These are phyloP conservation scores for Xylaria venustula DNA, from an alignment of 495 filamentous ascomycete species.

Conservation along the genomic window DNA sequence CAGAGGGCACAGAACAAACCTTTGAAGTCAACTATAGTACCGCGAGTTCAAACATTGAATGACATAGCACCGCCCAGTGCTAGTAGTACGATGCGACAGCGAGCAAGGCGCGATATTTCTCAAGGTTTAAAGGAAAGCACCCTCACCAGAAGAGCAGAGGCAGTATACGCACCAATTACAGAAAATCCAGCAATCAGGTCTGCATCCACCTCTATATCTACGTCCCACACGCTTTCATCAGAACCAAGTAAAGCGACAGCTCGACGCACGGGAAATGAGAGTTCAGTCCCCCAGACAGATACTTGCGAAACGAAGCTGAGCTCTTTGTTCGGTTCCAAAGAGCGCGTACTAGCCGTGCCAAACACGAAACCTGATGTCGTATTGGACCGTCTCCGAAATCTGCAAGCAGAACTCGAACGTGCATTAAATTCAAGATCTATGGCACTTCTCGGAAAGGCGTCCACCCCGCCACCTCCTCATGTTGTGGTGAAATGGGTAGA, in stretches of 20 bases:
- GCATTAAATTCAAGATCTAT: slow-evolving; percentile 55
- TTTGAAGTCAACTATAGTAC: slow-evolving; percentile 20
- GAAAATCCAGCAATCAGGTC: background rate
- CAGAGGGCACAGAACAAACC: slow-evolving; percentile 50
- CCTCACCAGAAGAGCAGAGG: slow-evolving; percentile 15
- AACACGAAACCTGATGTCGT: slow-evolving; percentile 53
- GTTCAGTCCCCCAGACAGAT: background rate
- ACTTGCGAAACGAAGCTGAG: slow-evolving; percentile 10
- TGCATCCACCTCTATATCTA: background rate
- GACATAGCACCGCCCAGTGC: slow-evolving; percentile 24
- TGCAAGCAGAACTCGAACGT: slow-evolving; percentile 55
- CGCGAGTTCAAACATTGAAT: slow-evolving; percentile 21
- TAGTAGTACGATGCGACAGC: slow-evolving; percentile 31
- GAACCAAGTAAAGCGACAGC: background rate
- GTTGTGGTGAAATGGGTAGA: slow-evolving; percentile 92
- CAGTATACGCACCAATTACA: slow-evolving; percentile 2
- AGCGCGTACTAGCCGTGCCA: slow-evolving; percentile 47
- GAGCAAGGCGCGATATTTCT: slow-evolving; percentile 22
- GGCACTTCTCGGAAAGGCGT: slow-evolving; percentile 43
- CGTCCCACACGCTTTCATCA: background rate
- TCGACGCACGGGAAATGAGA: background rate
- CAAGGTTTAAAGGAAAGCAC: slow-evolving; percentile 20
- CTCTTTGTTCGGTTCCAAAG: slow-evolving; percentile 49
- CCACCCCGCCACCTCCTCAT: slow-evolving; percentile 42
- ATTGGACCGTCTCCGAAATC: slow-evolving; percentile 44